Conservation (phyloP, 257 asterid genomes). For the Fraxinus excelsior region DNA sequence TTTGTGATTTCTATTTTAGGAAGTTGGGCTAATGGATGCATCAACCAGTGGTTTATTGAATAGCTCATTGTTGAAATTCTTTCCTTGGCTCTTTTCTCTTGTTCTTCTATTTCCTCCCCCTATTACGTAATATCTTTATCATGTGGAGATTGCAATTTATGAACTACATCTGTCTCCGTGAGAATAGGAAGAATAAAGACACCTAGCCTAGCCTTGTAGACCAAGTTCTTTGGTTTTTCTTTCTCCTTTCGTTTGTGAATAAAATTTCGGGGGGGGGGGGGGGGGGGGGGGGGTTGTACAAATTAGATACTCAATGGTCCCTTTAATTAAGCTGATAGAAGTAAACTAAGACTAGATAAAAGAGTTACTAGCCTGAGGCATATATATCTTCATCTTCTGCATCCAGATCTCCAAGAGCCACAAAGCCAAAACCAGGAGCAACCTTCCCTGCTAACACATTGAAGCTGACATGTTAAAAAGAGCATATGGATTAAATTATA, state of each 20-base stretch:
- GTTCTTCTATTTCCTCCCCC: not conserved
- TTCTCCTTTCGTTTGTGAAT: not conserved
- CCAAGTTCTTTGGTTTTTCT: not conserved
- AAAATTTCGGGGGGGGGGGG: no score
- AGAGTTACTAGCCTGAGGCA: conserved; percentile 58
- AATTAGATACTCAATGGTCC: conserved; percentile 4
- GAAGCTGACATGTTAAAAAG: conserved; percentile 25
- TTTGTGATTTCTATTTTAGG: no score
- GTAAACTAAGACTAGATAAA: conserved; percentile 15
- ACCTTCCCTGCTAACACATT: conserved; percentile 59
- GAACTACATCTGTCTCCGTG: not conserved
- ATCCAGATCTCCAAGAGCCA: conserved; percentile 95
- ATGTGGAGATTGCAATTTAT: not conserved
- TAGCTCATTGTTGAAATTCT: not conserved
- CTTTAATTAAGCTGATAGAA: conserved; percentile 17
- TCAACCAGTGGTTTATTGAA: not conserved
- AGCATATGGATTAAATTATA: no score
- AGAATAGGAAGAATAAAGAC: not conserved
- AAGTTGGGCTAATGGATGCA: not conserved
- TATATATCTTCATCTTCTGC: conserved; percentile 95
- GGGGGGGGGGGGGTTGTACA: not conserved
- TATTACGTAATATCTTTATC: not conserved
- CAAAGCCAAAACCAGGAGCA: conserved; percentile 96
- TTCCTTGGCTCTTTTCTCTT: not conserved
- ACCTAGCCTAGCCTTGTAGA: not conserved